Percentiles rank a stretch among this genome's conserved stretches.
Conservation (phyloP, 192 early-diverging fungal species). For the Mortierella claussenii region DNA sequence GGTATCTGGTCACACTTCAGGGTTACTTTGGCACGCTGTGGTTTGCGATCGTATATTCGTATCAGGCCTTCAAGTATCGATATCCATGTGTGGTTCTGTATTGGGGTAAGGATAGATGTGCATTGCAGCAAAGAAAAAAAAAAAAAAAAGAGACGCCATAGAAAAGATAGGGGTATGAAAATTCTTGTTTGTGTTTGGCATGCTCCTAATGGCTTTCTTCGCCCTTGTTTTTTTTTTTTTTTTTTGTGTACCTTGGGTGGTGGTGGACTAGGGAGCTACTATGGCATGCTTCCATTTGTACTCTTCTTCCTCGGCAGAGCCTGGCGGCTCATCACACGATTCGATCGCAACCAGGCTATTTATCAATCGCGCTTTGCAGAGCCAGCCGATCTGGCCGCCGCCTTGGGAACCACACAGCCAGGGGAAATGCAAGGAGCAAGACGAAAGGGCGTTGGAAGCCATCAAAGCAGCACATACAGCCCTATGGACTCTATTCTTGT, state of each 20-base stretch:
- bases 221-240: neutral
- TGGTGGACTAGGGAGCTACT: conserved; percentile 11
- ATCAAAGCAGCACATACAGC: neutral
- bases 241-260: neutral
- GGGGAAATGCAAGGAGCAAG: neutral
- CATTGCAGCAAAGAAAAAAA: neutral
- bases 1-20: conserved; percentile 38
- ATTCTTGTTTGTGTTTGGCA: too few relatives aligned
- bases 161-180: neutral
- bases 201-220: too few relatives aligned
- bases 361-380: conserved; percentile 41
- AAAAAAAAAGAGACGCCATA: neutral
- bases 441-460: neutral
- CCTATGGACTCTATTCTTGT: too few relatives aligned
- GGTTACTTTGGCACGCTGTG: conserved; percentile 25
- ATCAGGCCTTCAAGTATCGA: conserved; percentile 25
- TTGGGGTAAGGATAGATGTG: conserved; percentile 14
- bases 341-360: conserved; percentile 42
- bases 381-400: conserved; percentile 18
- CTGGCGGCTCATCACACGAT: conserved; percentile 40
- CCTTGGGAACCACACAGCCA: neutral
- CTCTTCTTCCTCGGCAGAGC: conserved; percentile 21
- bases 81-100: conserved; percentile 29
- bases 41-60: conserved; percentile 11
- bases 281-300: conserved; percentile 27